Percentiles rank a stretch among this genome's conserved stretches.
Evolutionary conservation across 495 filamentous ascomycete species (phyloP).

Genomic region (Astrothelium subdiscretum): DNA sequence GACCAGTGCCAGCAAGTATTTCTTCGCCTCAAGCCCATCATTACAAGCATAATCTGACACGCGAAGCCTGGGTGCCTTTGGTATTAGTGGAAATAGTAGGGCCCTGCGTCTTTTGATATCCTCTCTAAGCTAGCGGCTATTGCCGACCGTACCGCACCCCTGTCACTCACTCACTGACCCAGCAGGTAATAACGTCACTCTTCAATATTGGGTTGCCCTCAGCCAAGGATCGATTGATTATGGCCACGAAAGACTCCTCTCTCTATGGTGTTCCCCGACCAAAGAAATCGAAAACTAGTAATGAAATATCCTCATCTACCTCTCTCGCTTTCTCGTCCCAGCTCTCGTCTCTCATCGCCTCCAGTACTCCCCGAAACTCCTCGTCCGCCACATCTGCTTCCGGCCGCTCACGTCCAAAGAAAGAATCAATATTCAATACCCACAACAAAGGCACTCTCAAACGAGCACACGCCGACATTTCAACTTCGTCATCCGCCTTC

Average conservation of each 20-base stretch:
- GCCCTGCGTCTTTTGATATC: too few species aligned
- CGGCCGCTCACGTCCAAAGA: constrained; percentile 50
- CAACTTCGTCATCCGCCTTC: constrained; percentile 21
- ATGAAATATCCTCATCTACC: constrained; percentile 55
- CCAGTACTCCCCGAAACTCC: background rate
- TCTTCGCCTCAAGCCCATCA: too few species aligned
- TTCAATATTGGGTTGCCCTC: too few species aligned
- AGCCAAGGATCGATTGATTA: constrained; percentile 15
- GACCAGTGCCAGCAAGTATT: too few species aligned
- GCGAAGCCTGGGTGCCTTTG: too few species aligned
- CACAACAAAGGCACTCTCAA: constrained; percentile 61
- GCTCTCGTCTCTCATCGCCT: constrained; percentile 43
- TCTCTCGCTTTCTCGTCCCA: constrained; percentile 70
- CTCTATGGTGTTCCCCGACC: constrained; percentile 68
- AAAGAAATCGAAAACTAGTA: constrained; percentile 38
- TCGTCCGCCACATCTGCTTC: constrained; percentile 9
- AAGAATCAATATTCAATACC: constrained; percentile 58
- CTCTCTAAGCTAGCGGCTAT: too few species aligned
- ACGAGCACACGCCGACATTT: constrained; percentile 42
- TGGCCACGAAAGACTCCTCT: constrained; percentile 44
- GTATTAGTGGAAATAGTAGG: too few species aligned
- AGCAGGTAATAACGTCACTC: too few species aligned
- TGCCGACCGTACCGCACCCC: too few species aligned
- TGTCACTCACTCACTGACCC: too few species aligned
- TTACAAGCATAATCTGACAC: too few species aligned